phyloP scores from a whole-genome alignment of 345 rosid species.

The Moricandia arvensis region DNA sequence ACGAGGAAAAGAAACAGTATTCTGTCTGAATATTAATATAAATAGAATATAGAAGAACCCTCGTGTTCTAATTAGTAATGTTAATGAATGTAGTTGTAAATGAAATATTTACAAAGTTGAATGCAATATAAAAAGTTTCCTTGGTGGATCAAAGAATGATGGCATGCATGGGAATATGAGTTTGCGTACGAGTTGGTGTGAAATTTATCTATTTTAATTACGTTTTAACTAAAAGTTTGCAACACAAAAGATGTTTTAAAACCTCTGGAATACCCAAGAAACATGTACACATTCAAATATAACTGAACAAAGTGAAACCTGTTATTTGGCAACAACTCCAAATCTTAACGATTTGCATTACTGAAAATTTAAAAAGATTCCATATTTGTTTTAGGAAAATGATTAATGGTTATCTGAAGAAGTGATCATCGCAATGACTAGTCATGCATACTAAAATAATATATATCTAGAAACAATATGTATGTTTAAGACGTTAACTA shows the following conservation, averaged over 20 bases:
- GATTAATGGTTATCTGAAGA: no score
- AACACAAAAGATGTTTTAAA: neutral
- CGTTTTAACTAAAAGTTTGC: slow-evolving; percentile 10
- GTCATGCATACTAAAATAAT: no score
- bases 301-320: neutral
- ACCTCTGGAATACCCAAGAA: slow-evolving; percentile 16
- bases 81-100: neutral
- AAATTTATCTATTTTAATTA: slow-evolving; percentile 1
- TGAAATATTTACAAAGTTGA: neutral
- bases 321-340: neutral
- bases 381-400: no score
- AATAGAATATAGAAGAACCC: neutral
- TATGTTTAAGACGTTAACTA: no score
- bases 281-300: slow-evolving; percentile 15
- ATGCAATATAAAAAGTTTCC: neutral
- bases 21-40: neutral
- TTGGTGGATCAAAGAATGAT: neutral
- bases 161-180: neutral
- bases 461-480: no score
- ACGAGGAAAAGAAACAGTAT: neutral
- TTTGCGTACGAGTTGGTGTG: slow-evolving; percentile 28
- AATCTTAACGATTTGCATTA: neutral
- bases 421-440: no score
- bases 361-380: neutral
- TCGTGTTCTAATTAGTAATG: neutral